Evolutionary conservation across 2,329 filamentous ascomycete species (phyloP).

Genomic region (Alternaria conjuncta): DNA sequence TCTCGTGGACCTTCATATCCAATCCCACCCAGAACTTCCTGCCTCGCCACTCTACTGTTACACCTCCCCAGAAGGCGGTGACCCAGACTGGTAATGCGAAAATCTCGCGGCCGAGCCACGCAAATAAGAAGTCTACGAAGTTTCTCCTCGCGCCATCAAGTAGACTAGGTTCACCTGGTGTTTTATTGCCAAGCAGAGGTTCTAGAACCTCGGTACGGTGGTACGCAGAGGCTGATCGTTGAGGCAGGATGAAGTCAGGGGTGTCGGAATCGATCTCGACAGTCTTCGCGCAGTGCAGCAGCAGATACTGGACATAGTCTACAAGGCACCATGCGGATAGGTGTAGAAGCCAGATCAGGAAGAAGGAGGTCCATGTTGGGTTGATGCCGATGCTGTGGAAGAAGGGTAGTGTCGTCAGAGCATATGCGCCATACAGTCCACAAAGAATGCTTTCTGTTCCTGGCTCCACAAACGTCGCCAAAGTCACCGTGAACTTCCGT

Average conservation of each 20-base stretch:
- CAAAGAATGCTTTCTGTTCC: constrained; percentile 89
- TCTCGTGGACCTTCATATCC: constrained; percentile 79
- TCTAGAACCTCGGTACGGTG: constrained; percentile 28
- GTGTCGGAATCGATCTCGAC: constrained; percentile 75
- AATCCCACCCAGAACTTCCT: constrained; percentile 79
- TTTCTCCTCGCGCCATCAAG: constrained; percentile 56
- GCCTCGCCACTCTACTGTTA: constrained; percentile 86
- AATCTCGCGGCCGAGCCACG: constrained; percentile 84
- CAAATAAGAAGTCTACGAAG: constrained; percentile 74
- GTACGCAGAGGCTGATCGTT: constrained; percentile 47
- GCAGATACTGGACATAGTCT: constrained; percentile 76
- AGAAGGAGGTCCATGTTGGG: constrained; percentile 72
- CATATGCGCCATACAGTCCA: constrained; percentile 79
- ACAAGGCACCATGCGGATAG: constrained; percentile 74
- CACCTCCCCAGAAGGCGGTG: constrained; percentile 87
- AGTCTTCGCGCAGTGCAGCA: constrained; percentile 74
- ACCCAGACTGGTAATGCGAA: constrained; percentile 89
- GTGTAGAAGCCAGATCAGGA: constrained; percentile 68
- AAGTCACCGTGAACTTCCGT: constrained; percentile 88
- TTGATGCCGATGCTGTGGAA: constrained; percentile 64
- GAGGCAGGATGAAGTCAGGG: constrained; percentile 70
- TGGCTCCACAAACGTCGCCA: constrained; percentile 89
- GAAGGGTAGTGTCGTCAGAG: constrained; percentile 73
- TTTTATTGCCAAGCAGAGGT: constrained; percentile 29
- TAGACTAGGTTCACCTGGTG: constrained; percentile 15